Evolutionary conservation across 108 stramenopile genomes (phyloP), one percentile per base, ranked within the genome.

Genomic region (Nitzschia palea): DNA sequence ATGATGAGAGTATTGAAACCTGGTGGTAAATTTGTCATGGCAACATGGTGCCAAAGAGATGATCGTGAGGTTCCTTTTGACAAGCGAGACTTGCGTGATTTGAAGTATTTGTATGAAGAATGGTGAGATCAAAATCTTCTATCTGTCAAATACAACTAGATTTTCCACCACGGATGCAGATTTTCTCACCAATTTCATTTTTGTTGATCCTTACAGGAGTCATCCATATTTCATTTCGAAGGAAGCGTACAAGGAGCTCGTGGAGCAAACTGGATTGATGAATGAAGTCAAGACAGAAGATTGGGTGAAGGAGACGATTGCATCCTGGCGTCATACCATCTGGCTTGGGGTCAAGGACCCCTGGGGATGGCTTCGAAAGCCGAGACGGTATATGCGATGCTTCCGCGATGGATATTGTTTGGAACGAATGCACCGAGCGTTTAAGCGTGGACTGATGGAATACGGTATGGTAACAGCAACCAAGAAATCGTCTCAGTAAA

Each of bases 1-100:
- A 98, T 98, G 97, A 92, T 94, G 87, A 80, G 97, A 47, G 97
- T 98, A 8, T 79, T 98, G 57, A 98, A 98, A 67, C 97, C 97
- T 10, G 97, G 97, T 37, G 97, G 97, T 35, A 93, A 86, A 63
- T 90, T 95, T 32, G 94, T 98, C 62, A 95, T 98, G 80, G 95
- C 95, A 2, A 95, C 93, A 5, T 98, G 97, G 97, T 98, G 95
- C 60, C 95, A 97, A 70, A 74, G 97, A n/a, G 97, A 97, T 71
- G 92, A 95, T 67, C 56, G 87, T 27, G 61, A 70, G 20, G 65
- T 66, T 55, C 90, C 94, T 23, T 97, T 97, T 79, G 82, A 82
- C 47, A 79, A 89, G 59, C 85, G 78, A 45, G 97, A 97, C 69
- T 81, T 93, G 76, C 75, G 86, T 44, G 93, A 94, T 76, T 85